Percentiles rank a stretch among this genome's conserved stretches.
Conservation (phyloP, 345 rosid genomes). For the Eucalyptus pauciflora region DNA sequence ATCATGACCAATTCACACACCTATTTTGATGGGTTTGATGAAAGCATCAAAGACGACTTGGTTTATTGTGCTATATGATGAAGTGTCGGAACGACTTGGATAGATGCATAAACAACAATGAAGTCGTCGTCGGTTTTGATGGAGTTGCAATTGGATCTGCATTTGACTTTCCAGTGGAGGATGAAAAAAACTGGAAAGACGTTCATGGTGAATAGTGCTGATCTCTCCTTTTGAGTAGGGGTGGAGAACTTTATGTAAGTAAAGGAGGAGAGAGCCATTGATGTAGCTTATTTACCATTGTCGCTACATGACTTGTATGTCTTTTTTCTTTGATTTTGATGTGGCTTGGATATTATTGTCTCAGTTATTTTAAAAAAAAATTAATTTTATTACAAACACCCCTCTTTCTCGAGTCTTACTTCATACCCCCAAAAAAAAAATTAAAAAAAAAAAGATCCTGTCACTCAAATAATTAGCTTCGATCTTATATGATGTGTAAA, state of each 20-base stretch:
- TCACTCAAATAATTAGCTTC: neutral
- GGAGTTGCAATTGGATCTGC: neutral
- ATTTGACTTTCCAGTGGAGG: neutral
- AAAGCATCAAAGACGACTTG: neutral
- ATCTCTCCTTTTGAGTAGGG: neutral
- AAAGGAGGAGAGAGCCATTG: neutral
- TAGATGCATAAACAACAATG: neutral
- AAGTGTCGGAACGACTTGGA: neutral
- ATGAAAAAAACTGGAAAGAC: neutral
- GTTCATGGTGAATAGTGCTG: neutral
- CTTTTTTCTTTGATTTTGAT: neutral
- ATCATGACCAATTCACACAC: neutral
- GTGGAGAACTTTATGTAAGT: neutral
- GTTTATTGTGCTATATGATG: neutral
- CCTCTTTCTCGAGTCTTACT: neutral
- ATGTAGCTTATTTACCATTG: neutral
- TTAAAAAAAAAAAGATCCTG: neutral
- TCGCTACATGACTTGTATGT: neutral
- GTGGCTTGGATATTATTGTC: neutral
- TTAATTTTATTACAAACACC: neutral
- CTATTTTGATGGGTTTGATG: neutral
- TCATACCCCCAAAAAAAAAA: neutral
- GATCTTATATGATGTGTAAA: neutral
- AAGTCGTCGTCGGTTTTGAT: neutral
- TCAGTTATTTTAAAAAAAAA: neutral